Evolutionary conservation across 2,329 filamentous ascomycete species (phyloP).

Genomic region (Fusarium sp.): DNA sequence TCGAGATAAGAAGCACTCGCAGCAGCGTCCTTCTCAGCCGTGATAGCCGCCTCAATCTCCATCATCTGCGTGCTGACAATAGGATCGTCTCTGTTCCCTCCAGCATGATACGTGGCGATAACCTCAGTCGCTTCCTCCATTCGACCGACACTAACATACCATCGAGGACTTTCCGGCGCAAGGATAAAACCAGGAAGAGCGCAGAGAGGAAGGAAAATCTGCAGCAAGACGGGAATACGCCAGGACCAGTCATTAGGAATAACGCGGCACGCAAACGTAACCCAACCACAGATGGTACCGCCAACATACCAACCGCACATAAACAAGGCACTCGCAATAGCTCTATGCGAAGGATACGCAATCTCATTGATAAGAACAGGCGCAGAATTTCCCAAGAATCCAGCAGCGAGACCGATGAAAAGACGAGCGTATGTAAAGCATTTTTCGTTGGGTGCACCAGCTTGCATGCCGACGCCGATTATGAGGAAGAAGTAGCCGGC

Average conservation of each 20-base stretch:
- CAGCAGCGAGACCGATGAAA: not conserved
- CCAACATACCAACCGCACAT: conserved; percentile 2
- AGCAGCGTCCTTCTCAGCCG: not conserved
- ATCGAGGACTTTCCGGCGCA: conserved; percentile 1
- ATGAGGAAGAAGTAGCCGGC: conserved; percentile 1
- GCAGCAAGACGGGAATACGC: not conserved
- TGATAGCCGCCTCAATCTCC: conserved; percentile 5
- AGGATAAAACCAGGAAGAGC: not conserved
- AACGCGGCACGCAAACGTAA: not conserved
- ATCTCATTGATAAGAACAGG: not conserved
- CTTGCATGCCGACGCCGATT: conserved; percentile 6
- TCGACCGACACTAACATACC: conserved; percentile 2
- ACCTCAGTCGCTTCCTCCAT: not conserved
- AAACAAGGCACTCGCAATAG: conserved; percentile 4
- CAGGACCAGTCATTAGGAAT: conserved; percentile 3
- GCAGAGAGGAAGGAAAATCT: not conserved
- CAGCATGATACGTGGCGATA: not conserved
- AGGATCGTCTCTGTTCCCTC: not conserved
- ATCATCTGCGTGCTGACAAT: not conserved
- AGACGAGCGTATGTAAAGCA: not conserved
- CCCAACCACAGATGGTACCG: conserved; percentile 6
- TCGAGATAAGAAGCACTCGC: not conserved
- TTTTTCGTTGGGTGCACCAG: not conserved
- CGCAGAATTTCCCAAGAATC: not conserved
- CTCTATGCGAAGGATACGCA: conserved; percentile 4